These are phyloP conservation scores for Silene coronaria DNA, from an alignment of 179 eudicot species.

Conservation along the genomic window DNA sequence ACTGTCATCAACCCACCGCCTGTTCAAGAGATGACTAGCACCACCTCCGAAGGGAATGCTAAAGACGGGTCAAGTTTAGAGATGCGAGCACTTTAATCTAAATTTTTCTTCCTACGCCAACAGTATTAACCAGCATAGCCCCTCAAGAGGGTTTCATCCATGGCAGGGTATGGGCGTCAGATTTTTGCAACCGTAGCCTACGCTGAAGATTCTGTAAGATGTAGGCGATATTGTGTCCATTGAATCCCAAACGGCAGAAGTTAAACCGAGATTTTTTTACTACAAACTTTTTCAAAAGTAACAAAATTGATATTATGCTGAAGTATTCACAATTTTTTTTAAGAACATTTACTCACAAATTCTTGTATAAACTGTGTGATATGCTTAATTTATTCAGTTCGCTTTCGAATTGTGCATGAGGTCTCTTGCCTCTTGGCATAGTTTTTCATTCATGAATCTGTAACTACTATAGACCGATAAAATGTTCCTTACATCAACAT, in stretches of 20 bases:
- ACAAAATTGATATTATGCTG: too few species aligned
- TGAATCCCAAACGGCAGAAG: slow-evolving; percentile 10
- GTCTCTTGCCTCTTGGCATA: too few species aligned
- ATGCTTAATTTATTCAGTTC: too few species aligned
- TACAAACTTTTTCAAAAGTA: slow-evolving; percentile 5
- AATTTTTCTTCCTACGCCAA: slow-evolving; percentile 23
- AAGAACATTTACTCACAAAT: too few species aligned
- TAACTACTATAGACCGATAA: too few species aligned
- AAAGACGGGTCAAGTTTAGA: slow-evolving; percentile 54
- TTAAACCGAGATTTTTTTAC: slow-evolving; percentile 6
- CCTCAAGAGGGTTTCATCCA: neutral
- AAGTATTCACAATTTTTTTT: too few species aligned
- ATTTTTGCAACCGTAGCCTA: neutral
- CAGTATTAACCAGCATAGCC: neutral
- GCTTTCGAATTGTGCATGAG: too few species aligned
- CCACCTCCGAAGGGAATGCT: slow-evolving; percentile 40
- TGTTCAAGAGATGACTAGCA: slow-evolving; percentile 68
- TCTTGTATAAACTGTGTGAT: too few species aligned
- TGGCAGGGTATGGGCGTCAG: neutral
- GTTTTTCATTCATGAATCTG: too few species aligned
- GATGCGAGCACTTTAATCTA: slow-evolving; percentile 47
- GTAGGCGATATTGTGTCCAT: neutral
- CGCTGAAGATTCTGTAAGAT: neutral
- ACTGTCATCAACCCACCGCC: slow-evolving; percentile 81
- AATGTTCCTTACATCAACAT: too few species aligned